Base-by-base conservation (phyloP, 768 basidiomycete genomes). In the Inosperma sp. region DNA sequence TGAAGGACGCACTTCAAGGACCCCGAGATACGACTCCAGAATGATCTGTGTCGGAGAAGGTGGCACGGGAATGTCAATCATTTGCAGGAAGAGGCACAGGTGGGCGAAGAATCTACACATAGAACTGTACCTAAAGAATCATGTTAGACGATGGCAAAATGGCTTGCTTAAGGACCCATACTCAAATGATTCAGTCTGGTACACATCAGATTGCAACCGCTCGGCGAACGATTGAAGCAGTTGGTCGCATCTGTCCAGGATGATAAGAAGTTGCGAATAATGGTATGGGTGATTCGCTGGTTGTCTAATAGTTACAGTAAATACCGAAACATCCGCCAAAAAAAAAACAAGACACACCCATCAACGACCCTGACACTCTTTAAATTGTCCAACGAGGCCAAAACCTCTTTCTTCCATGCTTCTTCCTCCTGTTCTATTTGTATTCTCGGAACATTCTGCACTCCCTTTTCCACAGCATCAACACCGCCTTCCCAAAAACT, bases 101-200 rank as follows among this genome's bases (percentile, higher is more conserved):
- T 99, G 95, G 0, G 93, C 87, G 61, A 95, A 96, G 71, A 98
- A 99, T 3, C 93, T 84, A 37, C 81, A 82, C 75, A 90, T 77
- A 0, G 79, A 75, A 0, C 82, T 73, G 60, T 86, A 87, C 56
- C 86, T 88, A 26, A 23, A 40, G 26, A 19, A 31, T 13, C 1
- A 1, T 19, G 21, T 34, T 16, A 17, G 31, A 19, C 16, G 45
- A 30, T 48, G 53, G 14, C 42, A 21, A 42, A 46, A 49, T 26
- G 22, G 17, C 9, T 22, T 29, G 23, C 30, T 14, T n/a, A 22
- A 49, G 33, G 37, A 6, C 5, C 68, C 83, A 34, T 56, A 86
- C 86, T 88, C 84, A 27, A 73, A 72, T 0, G 79, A 76, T 19
- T 70, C 61, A 8, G 65, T 62, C 17, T 71, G 66, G 50, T 81